phyloP scores from a whole-genome alignment of 2,329 filamentous ascomycete genomes.

The Fusarium tricinctum region DNA sequence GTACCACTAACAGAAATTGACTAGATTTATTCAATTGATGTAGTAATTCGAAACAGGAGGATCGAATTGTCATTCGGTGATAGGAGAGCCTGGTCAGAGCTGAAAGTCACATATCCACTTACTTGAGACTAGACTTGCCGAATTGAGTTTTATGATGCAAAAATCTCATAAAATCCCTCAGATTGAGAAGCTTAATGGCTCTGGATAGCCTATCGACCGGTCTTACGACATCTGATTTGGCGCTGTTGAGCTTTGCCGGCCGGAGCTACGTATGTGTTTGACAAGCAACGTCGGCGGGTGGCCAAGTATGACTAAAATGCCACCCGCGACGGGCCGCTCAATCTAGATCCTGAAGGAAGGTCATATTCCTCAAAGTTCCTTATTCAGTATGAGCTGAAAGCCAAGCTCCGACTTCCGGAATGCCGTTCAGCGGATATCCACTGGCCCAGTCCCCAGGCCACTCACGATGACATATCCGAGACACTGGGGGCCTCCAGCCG shows the following conservation, averaged over 20 bases:
- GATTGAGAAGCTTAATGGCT: accelerated
- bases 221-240: accelerated
- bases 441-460: not conserved
- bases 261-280: not conserved
- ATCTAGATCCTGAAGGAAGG: constrained; percentile 10
- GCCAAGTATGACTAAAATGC: not conserved
- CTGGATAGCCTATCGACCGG: too few relatives aligned
- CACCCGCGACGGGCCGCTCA: constrained; percentile 23
- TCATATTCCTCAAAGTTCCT: not conserved
- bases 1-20: accelerated
- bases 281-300: not conserved
- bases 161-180: too few relatives aligned
- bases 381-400: not conserved
- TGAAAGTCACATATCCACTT: not conserved
- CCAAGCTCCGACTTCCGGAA: constrained; percentile 3
- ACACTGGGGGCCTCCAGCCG: not conserved
- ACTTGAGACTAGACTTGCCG: not conserved
- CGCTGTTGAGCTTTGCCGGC: not conserved
- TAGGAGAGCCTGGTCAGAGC: too few relatives aligned
- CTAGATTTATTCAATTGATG: not conserved
- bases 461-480: not conserved
- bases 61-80: too few relatives aligned
- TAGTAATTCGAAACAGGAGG: too few relatives aligned
- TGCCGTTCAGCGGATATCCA: not conserved
- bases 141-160: not conserved